Percentiles rank a stretch among this genome's conserved stretches.
Evolutionary conservation across 768 basidiomycete genomes (phyloP).

Genomic region (Boletales sp.): DNA sequence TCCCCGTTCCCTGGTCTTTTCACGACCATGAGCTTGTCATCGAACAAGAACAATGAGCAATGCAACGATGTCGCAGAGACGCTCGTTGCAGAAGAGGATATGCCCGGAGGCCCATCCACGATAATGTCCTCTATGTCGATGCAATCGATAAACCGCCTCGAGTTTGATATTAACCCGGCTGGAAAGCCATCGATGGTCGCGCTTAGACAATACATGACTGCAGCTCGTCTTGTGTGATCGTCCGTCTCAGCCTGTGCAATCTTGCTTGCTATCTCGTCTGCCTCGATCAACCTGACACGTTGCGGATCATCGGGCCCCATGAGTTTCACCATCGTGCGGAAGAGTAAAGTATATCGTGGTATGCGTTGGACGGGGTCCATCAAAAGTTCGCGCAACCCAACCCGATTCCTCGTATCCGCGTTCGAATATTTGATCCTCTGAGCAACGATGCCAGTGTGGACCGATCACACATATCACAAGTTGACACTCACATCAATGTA

Average conservation of each 20-base stretch:
- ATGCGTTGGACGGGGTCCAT: constrained; percentile 98
- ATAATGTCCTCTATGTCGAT: constrained; percentile 88
- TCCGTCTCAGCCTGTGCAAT: constrained; percentile 92
- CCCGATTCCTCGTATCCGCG: constrained; percentile 69
- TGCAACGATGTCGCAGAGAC: constrained; percentile 53
- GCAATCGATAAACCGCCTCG: constrained; percentile 83
- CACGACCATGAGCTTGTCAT: constrained; percentile 88
- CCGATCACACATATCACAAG: constrained; percentile 7
- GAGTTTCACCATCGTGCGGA: constrained; percentile 88
- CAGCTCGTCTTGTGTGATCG: constrained; percentile 85
- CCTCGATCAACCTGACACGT: constrained; percentile 73
- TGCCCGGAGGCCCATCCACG: constrained; percentile 40
- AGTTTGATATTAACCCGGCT: constrained; percentile 83
- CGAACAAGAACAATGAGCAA: constrained; percentile 89
- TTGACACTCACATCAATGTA: constrained; percentile 75
- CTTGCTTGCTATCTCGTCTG: constrained; percentile 82
- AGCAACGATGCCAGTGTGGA: neutral
- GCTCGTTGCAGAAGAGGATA: constrained; percentile 43
- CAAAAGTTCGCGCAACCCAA: constrained; percentile 85
- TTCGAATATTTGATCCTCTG: constrained; percentile 87
- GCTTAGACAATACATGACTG: constrained; percentile 81
- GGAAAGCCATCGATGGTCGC: constrained; percentile 90
- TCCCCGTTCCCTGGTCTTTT: constrained; percentile 80
- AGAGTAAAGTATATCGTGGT: constrained; percentile 89
- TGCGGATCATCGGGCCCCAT: constrained; percentile 79